Conservation (phyloP, 2,329 filamentous ascomycete species). For the Phoma sp. region DNA sequence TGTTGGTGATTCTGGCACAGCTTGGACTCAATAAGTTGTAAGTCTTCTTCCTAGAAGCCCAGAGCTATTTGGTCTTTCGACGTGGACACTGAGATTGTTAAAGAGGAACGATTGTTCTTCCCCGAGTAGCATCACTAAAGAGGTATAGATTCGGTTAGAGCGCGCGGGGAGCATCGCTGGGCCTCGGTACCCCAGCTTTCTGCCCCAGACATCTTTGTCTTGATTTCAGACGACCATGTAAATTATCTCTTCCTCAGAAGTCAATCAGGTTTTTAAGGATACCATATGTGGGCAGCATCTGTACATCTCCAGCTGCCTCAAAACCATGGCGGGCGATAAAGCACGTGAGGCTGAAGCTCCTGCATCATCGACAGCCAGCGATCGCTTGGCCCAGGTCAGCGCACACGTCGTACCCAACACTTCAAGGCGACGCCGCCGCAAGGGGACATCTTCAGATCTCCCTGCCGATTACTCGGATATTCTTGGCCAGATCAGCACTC, state of each 20-base stretch:
- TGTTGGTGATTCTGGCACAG: too few relatives aligned
- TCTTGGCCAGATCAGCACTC: conserved; percentile 60
- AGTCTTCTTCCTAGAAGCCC: too few relatives aligned
- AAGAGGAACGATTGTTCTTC: neutral
- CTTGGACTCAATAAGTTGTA: too few relatives aligned
- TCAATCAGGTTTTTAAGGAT: neutral
- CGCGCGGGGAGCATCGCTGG: conserved; percentile 27
- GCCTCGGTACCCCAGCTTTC: conserved; percentile 36
- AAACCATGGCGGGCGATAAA: conserved; percentile 32
- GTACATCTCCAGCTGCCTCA: neutral
- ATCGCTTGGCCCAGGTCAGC: conserved; percentile 57
- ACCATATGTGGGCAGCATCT: neutral
- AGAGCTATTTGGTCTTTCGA: neutral
- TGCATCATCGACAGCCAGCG: conserved; percentile 41
- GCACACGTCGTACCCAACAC: conserved; percentile 50
- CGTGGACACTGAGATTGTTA: neutral
- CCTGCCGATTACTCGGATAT: conserved; percentile 69
- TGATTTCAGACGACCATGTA: neutral
- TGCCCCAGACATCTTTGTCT: conserved; percentile 22
- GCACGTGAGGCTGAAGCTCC: conserved; percentile 26
- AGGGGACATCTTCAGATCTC: conserved; percentile 49
- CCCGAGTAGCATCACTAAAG: neutral
- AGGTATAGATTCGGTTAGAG: conserved; percentile 17
- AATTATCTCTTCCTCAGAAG: conserved; percentile 22
- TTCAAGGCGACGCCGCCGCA: conserved; percentile 45